Percentiles rank a stretch among this genome's conserved stretches.
phyloP scores from a whole-genome alignment of 306 rosid genomes.

The Alnus glutinosa region DNA sequence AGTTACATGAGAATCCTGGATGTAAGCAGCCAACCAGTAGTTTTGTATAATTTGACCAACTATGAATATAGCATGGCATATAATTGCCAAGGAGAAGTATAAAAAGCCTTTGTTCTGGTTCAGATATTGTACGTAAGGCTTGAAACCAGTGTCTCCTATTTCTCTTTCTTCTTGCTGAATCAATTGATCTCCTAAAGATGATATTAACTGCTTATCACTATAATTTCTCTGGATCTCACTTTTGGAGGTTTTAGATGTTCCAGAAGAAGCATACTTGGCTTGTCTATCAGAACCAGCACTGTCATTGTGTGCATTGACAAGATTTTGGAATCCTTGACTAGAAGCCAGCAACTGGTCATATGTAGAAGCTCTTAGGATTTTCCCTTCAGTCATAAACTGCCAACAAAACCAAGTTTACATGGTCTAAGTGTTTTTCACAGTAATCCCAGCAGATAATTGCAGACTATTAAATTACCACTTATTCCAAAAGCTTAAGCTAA shows the following conservation, averaged over 20 bases:
- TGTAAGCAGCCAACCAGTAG: constrained; percentile 55
- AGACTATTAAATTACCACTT: too few relatives aligned
- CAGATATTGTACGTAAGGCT: constrained; percentile 56
- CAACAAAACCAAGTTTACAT: not conserved
- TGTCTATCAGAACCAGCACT: constrained; percentile 35
- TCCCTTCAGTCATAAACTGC: constrained; percentile 58
- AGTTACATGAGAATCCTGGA: constrained; percentile 33
- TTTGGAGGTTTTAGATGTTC: not conserved
- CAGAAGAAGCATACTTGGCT: constrained; percentile 5
- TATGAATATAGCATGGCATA: constrained; percentile 35
- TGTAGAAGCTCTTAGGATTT: constrained; percentile 42
- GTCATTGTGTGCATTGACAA: constrained; percentile 55
- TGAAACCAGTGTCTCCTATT: constrained; percentile 51
- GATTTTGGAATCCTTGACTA: constrained; percentile 50
- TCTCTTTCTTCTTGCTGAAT: constrained; percentile 59
- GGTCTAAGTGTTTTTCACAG: constrained; percentile 1
- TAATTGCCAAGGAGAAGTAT: constrained; percentile 26
- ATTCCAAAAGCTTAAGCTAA: too few relatives aligned
- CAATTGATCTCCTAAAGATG: constrained; percentile 36
- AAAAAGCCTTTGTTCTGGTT: constrained; percentile 47
- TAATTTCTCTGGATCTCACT: constrained; percentile 24
- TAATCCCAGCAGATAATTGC: too few relatives aligned
- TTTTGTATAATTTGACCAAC: constrained; percentile 42
- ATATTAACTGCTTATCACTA: constrained; percentile 7
- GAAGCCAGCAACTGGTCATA: constrained; percentile 41